A percentile compares a stretch with the other conserved stretches of the same genome.
Conservation (phyloP, 441 rosid species). For the Populus trichocarpa region DNA sequence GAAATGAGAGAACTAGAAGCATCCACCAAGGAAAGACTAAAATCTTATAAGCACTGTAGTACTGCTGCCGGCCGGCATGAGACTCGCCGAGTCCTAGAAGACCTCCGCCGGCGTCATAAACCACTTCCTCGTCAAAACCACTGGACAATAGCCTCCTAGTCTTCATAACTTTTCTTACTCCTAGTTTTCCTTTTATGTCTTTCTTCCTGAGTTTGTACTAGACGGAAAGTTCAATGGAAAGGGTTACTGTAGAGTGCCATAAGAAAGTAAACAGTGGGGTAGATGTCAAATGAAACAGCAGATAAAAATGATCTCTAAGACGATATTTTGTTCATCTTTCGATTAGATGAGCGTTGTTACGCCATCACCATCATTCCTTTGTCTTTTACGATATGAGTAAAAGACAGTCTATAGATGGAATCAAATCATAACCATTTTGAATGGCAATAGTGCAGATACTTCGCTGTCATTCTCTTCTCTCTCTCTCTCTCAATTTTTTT, state of each 20-base stretch:
- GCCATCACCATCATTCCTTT: neutral
- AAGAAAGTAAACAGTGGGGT: neutral
- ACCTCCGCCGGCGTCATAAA: slow-evolving; percentile 33
- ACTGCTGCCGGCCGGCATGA: slow-evolving; percentile 30
- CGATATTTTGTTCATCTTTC: neutral
- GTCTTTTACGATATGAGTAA: neutral
- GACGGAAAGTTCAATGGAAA: neutral
- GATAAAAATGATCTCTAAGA: neutral
- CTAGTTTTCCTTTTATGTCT: neutral
- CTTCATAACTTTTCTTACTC: neutral
- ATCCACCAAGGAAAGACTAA: slow-evolving; percentile 39
- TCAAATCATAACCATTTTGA: neutral
- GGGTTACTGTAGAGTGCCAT: neutral
- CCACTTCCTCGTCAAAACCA: slow-evolving; percentile 23
- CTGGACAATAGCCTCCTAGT: slow-evolving; percentile 36
- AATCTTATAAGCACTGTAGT: slow-evolving; percentile 37
- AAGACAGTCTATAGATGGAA: neutral
- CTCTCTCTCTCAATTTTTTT: neutral
- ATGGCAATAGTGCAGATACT: neutral
- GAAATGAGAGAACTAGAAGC: slow-evolving; percentile 51
- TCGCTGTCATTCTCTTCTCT: neutral
- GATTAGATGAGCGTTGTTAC: neutral
- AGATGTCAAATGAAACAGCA: neutral
- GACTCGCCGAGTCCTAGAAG: slow-evolving; percentile 29
- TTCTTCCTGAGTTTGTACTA: neutral